Evolutionary conservation across 2,329 filamentous ascomycete species (phyloP), one percentile per base, ranked within the genome.

Genomic region (Coniochaeta sp.): DNA sequence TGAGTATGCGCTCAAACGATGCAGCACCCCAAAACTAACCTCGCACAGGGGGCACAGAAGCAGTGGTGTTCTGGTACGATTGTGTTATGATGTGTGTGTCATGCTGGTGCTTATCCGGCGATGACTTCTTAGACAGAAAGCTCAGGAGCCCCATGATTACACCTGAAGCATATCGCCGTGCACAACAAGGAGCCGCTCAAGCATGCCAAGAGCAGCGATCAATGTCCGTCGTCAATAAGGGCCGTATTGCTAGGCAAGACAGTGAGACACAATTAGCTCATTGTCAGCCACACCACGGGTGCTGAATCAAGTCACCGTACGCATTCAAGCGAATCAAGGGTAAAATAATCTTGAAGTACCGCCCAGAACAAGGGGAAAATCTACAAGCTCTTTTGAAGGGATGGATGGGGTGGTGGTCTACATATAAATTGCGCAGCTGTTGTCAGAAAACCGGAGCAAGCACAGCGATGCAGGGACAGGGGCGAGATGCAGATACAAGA

Each of bases 111-210:
- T 66, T 70, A 24, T 67, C 63, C 17, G 62, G 50, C 24, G 62
- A 52, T 14, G 64, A 38, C 57, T 66, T 71, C 50, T 62, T 67
- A 6, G 66, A 63, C 38, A 73, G 57, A 36, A 73, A 69, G 64
- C 67, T 69, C 54, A 73, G 62, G 59, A 73, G 63, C 59, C 71
- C 71, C 71, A 73, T 73, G 57, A 56, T 65, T 43, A 16, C 33
- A 56, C 26, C 44, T 50, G 61, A 33, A 36, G 47, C 43, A 60
- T 24, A 38, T 57, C 60, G 62, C 62, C 63, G 62, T 67, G 24
- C 58, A 58, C 38, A 58, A 22, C 19, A 14, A 17, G 2, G 11
- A 6, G 2, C 9, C 24, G 28, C 17, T 17, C 14, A 22, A 26
- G 24, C 47, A 31, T 52, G 6, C 24, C 47, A 26, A 24, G 34